Percentiles rank a stretch among this genome's conserved stretches.
These are phyloP conservation scores for Trichodelitschia bisporula DNA, from an alignment of 495 filamentous ascomycete species.

Conservation along the genomic window DNA sequence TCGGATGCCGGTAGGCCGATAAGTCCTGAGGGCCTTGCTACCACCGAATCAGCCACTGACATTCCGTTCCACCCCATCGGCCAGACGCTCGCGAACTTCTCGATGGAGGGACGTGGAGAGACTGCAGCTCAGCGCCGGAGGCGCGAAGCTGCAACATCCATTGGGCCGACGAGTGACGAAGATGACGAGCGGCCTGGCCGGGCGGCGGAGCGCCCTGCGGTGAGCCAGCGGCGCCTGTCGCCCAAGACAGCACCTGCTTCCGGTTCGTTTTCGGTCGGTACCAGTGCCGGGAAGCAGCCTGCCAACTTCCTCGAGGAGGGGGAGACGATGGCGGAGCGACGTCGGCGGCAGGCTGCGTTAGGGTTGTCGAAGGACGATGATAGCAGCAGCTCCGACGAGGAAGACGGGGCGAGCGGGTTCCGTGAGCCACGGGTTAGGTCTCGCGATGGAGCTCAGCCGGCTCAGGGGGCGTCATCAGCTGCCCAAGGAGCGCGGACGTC, in stretches of 20 bases:
- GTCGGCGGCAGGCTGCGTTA: background rate
- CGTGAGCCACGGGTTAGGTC: too few species aligned
- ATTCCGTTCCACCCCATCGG: slow-evolving; percentile 10
- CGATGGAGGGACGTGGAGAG: slow-evolving; percentile 2
- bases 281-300: background rate
- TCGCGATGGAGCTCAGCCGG: too few species aligned
- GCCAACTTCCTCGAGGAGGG: background rate
- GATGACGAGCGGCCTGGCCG: background rate
- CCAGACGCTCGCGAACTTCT: slow-evolving; percentile 10
- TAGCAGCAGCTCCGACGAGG: background rate
- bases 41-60: background rate
- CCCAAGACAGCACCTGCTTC: too few species aligned
- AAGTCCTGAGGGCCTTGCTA: background rate
- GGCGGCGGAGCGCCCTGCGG: background rate
- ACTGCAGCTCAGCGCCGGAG: slow-evolving; percentile 7
- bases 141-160: background rate
- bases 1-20: background rate
- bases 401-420: too few species aligned
- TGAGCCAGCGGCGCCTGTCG: too few species aligned
- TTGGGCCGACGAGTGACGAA: background rate
- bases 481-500: too few species aligned
- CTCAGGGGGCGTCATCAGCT: too few species aligned
- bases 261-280: background rate
- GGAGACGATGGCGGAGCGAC: background rate
- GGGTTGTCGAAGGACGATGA: background rate